A percentile compares a stretch with the other conserved stretches of the same genome.
These are phyloP conservation scores for Kodamaea nitidulidarum DNA, from an alignment of 805 yeast species.

Conservation along the genomic window DNA sequence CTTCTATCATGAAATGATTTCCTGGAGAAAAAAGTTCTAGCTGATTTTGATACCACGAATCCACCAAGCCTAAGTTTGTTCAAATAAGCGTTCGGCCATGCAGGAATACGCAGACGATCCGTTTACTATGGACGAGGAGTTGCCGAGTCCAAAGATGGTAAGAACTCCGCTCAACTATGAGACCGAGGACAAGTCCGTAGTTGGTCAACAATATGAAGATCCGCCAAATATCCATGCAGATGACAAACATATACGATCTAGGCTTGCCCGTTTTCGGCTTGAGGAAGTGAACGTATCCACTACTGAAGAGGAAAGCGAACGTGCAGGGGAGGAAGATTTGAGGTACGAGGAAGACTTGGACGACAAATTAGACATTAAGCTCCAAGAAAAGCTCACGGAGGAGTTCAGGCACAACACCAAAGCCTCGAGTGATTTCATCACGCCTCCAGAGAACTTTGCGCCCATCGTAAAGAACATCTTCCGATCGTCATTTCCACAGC, in stretches of 20 bases:
- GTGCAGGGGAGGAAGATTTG: constrained; percentile 15
- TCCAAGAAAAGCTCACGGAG: constrained; percentile 18
- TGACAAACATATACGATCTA: constrained; percentile 31
- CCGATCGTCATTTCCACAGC: constrained; percentile 85
- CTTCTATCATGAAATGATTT: too few species aligned
- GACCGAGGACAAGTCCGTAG: neutral
- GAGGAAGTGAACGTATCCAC: constrained; percentile 21
- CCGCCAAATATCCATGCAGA: constrained; percentile 10
- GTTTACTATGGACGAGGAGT: constrained; percentile 45
- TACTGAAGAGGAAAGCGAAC: constrained; percentile 25
- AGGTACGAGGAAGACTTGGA: constrained; percentile 38
- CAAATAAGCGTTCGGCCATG: constrained; percentile 4
- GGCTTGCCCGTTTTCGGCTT: constrained; percentile 23
- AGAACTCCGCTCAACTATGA: neutral
- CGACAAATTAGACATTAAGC: constrained; percentile 32
- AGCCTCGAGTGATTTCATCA: constrained; percentile 19
- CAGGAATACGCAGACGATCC: constrained; percentile 28
- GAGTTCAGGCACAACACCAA: constrained; percentile 13
- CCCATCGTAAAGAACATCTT: constrained; percentile 72
- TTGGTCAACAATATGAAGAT: constrained; percentile 4
- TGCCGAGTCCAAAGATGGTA: constrained; percentile 11
- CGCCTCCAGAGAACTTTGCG: constrained; percentile 90
- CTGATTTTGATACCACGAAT: neutral
- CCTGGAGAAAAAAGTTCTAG: neutral
- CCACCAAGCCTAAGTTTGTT: neutral